Percentiles rank a stretch among this genome's conserved stretches.
These are phyloP conservation scores for Moesziomyces antarcticus DNA, from an alignment of 1,284 basidiomycete genomes.

Conservation along the genomic window DNA sequence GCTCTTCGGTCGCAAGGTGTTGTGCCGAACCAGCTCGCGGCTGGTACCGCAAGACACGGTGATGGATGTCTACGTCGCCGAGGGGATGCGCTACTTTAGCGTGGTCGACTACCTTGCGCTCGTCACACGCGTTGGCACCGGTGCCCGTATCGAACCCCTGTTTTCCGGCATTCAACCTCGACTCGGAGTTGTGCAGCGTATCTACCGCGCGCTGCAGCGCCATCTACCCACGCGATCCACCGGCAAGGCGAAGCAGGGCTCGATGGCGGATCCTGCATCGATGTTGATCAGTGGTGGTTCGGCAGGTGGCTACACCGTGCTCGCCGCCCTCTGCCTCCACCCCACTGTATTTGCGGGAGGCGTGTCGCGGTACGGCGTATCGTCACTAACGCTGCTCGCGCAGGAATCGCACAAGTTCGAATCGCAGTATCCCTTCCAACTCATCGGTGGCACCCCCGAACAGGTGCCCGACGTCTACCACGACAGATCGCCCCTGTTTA, in stretches of 20 bases:
- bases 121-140: slow-evolving; percentile 2
- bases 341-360: slow-evolving; percentile 44
- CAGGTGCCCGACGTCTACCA: slow-evolving; percentile 72
- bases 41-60: slow-evolving; percentile 57
- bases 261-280: slow-evolving; percentile 27
- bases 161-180: slow-evolving; percentile 48
- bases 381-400: slow-evolving; percentile 24
- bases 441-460: slow-evolving; percentile 73
- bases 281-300: slow-evolving; percentile 67
- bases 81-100: slow-evolving; percentile 48
- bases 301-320: slow-evolving; percentile 74
- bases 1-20: background rate
- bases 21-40: background rate
- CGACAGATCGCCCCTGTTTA: slow-evolving; percentile 72
- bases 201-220: slow-evolving; percentile 19
- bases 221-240: too few species aligned
- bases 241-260: background rate
- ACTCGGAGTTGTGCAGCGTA: slow-evolving; percentile 19
- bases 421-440: slow-evolving; percentile 71
- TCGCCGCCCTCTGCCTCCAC: slow-evolving; percentile 70
- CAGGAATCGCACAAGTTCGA: slow-evolving; percentile 77
- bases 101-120: slow-evolving; percentile 58
- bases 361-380: slow-evolving; percentile 39
- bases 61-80: slow-evolving; percentile 55
- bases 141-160: slow-evolving; percentile 10